phyloP scores from a whole-genome alignment of 169 alveolate species.

The Eimeria mitis region DNA sequence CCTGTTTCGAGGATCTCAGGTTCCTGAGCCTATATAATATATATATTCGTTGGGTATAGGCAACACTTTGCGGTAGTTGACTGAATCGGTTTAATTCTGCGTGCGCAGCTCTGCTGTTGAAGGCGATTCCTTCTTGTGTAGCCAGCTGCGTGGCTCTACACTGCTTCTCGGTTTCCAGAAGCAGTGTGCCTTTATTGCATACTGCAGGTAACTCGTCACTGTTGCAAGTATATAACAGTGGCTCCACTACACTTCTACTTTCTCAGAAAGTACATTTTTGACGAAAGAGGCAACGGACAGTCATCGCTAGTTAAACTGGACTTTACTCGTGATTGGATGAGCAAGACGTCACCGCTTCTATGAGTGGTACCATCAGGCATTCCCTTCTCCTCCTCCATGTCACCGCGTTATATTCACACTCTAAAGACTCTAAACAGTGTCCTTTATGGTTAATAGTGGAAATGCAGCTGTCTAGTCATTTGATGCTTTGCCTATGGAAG shows the following conservation, averaged over 20 bases:
- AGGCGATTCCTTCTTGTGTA: background rate
- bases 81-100: background rate
- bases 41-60: background rate
- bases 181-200: background rate
- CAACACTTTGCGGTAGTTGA: background rate
- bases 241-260: background rate
- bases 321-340: background rate
- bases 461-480: too few relatives aligned
- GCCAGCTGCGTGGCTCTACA: background rate
- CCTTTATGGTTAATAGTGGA: background rate
- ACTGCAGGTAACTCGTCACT: background rate
- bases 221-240: background rate
- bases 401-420: too few relatives aligned
- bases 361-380: background rate
- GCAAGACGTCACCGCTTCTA: background rate
- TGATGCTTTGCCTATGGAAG: background rate
- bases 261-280: background rate
- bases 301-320: background rate
- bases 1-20: background rate
- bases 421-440: background rate
- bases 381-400: too few relatives aligned
- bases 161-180: background rate
- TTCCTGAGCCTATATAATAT: background rate
- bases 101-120: background rate
- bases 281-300: background rate